phyloP scores from a whole-genome alignment of 352 stramenopile genomes.

The Phytophthora syringae region DNA sequence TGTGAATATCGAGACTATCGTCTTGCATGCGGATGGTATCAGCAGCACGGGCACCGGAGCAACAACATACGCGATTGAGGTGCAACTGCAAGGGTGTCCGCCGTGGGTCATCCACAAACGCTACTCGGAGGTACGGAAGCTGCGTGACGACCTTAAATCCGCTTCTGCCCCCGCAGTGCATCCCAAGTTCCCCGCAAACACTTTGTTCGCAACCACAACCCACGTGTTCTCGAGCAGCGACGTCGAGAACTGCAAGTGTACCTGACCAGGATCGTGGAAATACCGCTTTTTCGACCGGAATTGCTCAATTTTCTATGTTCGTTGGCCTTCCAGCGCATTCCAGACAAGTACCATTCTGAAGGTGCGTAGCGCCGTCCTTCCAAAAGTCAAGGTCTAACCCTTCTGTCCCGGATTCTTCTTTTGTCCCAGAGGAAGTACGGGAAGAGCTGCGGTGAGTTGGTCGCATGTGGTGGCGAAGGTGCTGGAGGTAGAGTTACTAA shows the following conservation, averaged over 20 bases:
- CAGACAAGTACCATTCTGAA: too few species aligned
- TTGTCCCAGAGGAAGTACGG: slow-evolving; percentile 58
- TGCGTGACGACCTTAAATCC: neutral
- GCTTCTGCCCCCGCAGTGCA: too few species aligned
- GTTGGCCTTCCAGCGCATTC: too few species aligned
- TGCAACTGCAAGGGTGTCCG: slow-evolving; percentile 1
- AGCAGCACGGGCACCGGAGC: neutral
- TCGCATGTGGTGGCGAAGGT: neutral
- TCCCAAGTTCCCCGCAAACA: too few species aligned
- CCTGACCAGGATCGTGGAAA: neutral
- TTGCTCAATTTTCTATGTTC: slow-evolving; percentile 6
- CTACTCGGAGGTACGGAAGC: neutral
- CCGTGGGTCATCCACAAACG: neutral
- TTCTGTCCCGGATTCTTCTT: too few species aligned
- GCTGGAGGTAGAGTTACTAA: neutral
- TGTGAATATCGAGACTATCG: neutral
- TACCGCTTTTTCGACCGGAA: neutral
- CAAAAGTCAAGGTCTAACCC: neutral
- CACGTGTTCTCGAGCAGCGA: neutral
- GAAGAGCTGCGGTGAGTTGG: slow-evolving; percentile 42
- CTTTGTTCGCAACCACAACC: neutral
- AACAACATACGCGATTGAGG: neutral
- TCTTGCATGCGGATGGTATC: neutral
- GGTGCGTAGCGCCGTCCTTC: too few species aligned
- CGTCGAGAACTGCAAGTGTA: neutral